phyloP scores from a whole-genome alignment of 345 rosid species.

The Gossypium herbaceum region DNA sequence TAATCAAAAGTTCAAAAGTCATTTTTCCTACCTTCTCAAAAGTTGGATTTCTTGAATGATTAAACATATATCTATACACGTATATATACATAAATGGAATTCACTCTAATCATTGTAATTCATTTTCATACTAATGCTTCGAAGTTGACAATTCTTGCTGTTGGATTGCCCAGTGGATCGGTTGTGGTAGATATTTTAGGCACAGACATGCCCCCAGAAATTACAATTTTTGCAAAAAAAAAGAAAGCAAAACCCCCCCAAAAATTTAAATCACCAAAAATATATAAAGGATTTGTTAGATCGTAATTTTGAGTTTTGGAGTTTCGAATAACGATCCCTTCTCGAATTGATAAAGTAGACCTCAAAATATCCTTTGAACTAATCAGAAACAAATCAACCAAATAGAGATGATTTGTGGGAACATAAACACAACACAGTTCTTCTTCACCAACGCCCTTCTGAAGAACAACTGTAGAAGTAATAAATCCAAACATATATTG shows the following conservation, averaged over 20 bases:
- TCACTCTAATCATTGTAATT: background rate
- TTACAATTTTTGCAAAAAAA: conserved; percentile 49
- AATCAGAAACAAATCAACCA: conserved; percentile 57
- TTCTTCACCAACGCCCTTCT: conserved; percentile 38
- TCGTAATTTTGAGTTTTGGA: background rate
- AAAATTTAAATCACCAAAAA: background rate
- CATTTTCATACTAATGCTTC: conserved; percentile 29
- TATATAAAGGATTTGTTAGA: background rate
- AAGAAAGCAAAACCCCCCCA: too few species aligned
- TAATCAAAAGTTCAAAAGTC: too few species aligned
- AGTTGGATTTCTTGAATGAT: too few species aligned
- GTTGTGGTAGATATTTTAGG: conserved; percentile 21
- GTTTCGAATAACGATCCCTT: conserved; percentile 46
- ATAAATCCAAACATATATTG: conserved; percentile 63
- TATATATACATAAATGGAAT: too few species aligned
- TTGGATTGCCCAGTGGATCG: background rate
- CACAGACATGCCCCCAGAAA: conserved; percentile 66
- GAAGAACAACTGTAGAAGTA: conserved; percentile 62
- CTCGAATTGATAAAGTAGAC: conserved; percentile 61
- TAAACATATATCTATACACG: too few species aligned
- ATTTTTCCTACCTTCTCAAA: too few species aligned
- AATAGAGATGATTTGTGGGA: conserved; percentile 65
- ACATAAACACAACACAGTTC: conserved; percentile 24
- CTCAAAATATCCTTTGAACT: conserved; percentile 56
- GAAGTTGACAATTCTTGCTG: conserved; percentile 32